Percentiles rank a stretch among this genome's conserved stretches.
Evolutionary conservation across 495 filamentous ascomycete genomes (phyloP).

Genomic region (Amphirosellinia nigrospora): DNA sequence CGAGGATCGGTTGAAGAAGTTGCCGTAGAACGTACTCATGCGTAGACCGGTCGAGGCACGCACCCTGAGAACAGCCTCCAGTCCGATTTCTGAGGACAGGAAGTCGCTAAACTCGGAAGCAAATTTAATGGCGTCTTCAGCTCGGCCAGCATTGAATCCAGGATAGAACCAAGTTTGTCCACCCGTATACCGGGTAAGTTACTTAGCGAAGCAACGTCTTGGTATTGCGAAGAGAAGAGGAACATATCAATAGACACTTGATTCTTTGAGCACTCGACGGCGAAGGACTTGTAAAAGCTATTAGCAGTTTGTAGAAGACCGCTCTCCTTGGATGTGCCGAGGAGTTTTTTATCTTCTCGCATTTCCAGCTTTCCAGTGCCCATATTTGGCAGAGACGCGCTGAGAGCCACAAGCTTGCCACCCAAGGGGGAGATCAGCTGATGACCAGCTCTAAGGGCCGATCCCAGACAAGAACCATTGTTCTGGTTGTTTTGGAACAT

Average conservation of each 20-base stretch:
- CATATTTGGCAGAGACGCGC: slow-evolving; percentile 86
- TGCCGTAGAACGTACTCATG: slow-evolving; percentile 98
- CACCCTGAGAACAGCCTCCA: slow-evolving; percentile 95
- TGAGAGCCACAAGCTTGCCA: slow-evolving; percentile 91
- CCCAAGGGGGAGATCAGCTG: slow-evolving; percentile 92
- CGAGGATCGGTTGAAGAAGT: slow-evolving; percentile 97
- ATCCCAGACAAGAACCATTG: slow-evolving; percentile 86
- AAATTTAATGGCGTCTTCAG: slow-evolving; percentile 97
- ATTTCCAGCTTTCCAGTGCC: slow-evolving; percentile 90
- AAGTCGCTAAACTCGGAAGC: slow-evolving; percentile 96
- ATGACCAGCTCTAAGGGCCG: slow-evolving; percentile 89
- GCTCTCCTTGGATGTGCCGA: slow-evolving; percentile 92
- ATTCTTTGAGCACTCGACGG: slow-evolving; percentile 97
- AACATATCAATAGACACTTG: slow-evolving; percentile 99
- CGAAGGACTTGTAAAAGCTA: slow-evolving; percentile 98
- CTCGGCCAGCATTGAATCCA: slow-evolving; percentile 91
- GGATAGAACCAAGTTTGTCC: slow-evolving; percentile 99
- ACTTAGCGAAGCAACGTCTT: slow-evolving; percentile 94
- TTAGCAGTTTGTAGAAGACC: slow-evolving; percentile 86
- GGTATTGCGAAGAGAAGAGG: slow-evolving; percentile 94
- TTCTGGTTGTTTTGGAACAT: slow-evolving; percentile 97
- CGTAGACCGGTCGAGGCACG: slow-evolving; percentile 92
- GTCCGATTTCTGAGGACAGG: slow-evolving; percentile 90
- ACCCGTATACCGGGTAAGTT: slow-evolving; percentile 96
- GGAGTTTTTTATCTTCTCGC: slow-evolving; percentile 94